phyloP scores from a whole-genome alignment of 2,329 filamentous ascomycete species.

The Nothomitra cinnamomea region DNA sequence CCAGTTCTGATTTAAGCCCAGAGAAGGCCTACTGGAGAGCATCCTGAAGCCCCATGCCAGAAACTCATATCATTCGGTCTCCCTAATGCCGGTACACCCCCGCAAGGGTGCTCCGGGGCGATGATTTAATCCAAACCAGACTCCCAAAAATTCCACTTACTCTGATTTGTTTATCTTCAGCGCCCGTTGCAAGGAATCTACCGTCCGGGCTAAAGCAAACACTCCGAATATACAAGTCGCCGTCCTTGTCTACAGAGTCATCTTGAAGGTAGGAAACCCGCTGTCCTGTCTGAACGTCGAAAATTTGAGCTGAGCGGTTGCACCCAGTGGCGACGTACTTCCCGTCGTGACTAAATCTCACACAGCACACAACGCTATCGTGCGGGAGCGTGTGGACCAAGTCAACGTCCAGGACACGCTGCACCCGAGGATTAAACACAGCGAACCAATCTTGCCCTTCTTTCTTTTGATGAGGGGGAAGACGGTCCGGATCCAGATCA shows the following conservation, averaged over 20 bases:
- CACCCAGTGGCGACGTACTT: slow-evolving; percentile 94
- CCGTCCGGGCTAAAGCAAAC: slow-evolving; percentile 98
- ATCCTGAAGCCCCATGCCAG: too few relatives aligned
- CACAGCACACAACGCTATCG: slow-evolving; percentile 95
- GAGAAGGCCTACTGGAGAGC: too few relatives aligned
- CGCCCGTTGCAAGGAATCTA: slow-evolving; percentile 82
- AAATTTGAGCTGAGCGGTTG: slow-evolving; percentile 98
- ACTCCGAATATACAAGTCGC: slow-evolving; percentile 91
- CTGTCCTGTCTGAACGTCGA: slow-evolving; percentile 73
- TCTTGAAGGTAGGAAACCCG: slow-evolving; percentile 86
- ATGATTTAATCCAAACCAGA: not conserved
- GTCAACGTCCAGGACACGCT: slow-evolving; percentile 80
- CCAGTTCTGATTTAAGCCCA: too few relatives aligned
- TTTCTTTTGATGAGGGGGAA: slow-evolving; percentile 77
- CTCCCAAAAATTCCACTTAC: slow-evolving; percentile 33
- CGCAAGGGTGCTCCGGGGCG: not conserved
- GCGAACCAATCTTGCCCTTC: slow-evolving; percentile 87
- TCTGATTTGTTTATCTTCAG: slow-evolving; percentile 92
- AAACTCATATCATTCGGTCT: not conserved
- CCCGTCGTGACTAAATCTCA: slow-evolving; percentile 88
- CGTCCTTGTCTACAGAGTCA: slow-evolving; percentile 67
- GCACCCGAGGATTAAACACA: slow-evolving; percentile 86
- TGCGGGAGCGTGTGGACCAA: slow-evolving; percentile 84
- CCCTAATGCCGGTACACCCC: not conserved
- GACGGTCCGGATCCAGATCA: slow-evolving; percentile 71